These are phyloP conservation scores for Talaromyces sp. DNA, from an alignment of 2,329 filamentous ascomycete genomes.

Conservation along the genomic window DNA sequence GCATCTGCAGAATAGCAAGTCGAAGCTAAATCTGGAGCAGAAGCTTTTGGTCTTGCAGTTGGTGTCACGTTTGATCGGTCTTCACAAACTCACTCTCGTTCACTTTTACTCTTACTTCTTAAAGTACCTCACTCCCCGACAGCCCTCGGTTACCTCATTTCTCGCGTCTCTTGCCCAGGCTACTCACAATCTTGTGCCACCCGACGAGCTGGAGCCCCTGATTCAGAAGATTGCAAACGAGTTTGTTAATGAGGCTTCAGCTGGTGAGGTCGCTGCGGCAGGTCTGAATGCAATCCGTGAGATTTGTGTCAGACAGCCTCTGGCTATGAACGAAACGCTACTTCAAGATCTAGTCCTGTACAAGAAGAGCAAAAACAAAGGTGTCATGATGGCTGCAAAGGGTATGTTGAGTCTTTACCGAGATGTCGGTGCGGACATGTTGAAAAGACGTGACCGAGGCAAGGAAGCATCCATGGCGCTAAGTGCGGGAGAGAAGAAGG, in stretches of 20 bases:
- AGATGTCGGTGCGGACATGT: conserved; percentile 82
- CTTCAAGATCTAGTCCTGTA: conserved; percentile 95
- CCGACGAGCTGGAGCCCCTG: conserved; percentile 84
- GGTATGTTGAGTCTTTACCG: conserved; percentile 86
- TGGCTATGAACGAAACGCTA: conserved; percentile 96
- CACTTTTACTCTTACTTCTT: conserved; percentile 94
- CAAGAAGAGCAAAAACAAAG: conserved; percentile 95
- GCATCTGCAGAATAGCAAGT: conserved; percentile 82
- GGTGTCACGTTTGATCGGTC: conserved; percentile 81
- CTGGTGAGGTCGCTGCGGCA: conserved; percentile 83
- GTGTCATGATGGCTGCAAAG: conserved; percentile 97
- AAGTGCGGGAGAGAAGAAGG: conserved; percentile 68
- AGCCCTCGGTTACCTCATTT: conserved; percentile 88
- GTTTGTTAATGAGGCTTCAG: conserved; percentile 92
- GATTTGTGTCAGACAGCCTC: conserved; percentile 83
- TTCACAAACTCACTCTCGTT: conserved; percentile 88
- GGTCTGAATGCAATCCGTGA: conserved; percentile 94
- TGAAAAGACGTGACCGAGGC: conserved; percentile 85
- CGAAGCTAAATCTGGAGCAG: conserved; percentile 80
- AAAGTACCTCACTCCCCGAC: conserved; percentile 82
- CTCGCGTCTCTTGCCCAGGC: conserved; percentile 88
- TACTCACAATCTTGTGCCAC: conserved; percentile 85
- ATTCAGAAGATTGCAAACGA: conserved; percentile 96
- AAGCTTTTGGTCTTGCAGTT: conserved; percentile 87
- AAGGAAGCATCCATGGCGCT: conserved; percentile 85